Base-by-base conservation (phyloP, 1,139 yeast genomes). In the Pichia sp. region DNA sequence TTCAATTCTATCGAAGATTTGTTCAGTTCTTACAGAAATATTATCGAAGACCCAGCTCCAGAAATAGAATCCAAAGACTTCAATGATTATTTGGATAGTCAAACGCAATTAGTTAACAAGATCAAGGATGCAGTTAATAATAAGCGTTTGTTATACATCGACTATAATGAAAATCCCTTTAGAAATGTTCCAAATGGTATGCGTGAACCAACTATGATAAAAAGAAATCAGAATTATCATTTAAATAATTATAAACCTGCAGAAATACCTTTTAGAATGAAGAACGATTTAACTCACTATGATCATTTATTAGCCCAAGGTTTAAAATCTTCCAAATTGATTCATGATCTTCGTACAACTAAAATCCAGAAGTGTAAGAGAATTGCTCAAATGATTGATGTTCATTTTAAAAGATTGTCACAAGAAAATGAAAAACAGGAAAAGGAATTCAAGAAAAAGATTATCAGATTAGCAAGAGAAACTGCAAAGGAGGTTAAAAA, bases 371-470 rank as follows among this genome's bases (percentile, higher is more conserved):
- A 82, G 53, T 82, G 89, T 2, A 78, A 83, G 58, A 87, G 81
- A 57, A 75, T 90, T 15, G 84, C 97, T 0, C 81, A 76, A 42
- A 87, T 90, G 86, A 72, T 94, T 30, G 98, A 91, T 52, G 81
- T 76, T 44, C 94, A 93, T 68, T 93, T 90, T 69, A 86, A 85
- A 58, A 82, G 90, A 65, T 76, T 87, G 48, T 82, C 84, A 2
- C 96, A 96, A 45, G 96, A 95, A 40, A 90, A 87, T 55, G 98
- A 93, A 55, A 78, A 96, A 53, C 77, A 82, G 51, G 76, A 77
- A 18, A 79, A 81, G 53, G 93, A 85, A 53, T 77, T 81, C 56
- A 91, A 87, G 57, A 85, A 75, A 54, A 79, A 79, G 51, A 72
- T 86, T 52, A 73, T 76, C 48, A 80, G 77, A 48, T 67, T 91